Base-by-base conservation (phyloP, 2,329 filamentous ascomycete species). In the Pseudogymnoascus sp. region DNA sequence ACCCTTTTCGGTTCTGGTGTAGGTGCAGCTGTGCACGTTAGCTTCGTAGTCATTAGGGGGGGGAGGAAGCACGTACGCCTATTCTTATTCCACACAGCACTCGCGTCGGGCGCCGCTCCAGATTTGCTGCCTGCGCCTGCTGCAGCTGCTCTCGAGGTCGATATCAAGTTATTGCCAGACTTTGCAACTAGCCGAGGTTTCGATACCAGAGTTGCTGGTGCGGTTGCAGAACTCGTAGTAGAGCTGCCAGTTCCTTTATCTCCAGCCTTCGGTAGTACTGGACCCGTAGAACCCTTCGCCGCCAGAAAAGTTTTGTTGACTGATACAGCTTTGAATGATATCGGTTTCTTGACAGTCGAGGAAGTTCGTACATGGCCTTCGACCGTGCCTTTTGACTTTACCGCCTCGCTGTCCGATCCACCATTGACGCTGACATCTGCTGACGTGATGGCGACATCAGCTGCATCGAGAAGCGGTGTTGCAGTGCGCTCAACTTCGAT, bases 81-180 rank as follows among this genome's bases (percentile, higher is more conserved):
- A 73, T 94, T 95, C 76, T 92, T 92, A 77, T 94, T 95, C 91
- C 91, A 95, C 42, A 95, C 90, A 62, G 83, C 88, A 74, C 79
- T 89, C 31, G 84, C 81, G 73, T 92, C 89, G 12, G 90, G 88
- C 35, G 59, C 85, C 65, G 82, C 72, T 16, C 81, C 79, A 35
- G 81, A 70, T 66, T 87, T 86, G 61, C 82, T 82, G 65, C 84
- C 83, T 70, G 85, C 87, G 37, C 74, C 67, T 33, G 67, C 69
- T 38, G 78, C 71, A 63, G 75, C 72, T 62, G 75, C 68, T 62
- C 78, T 77, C 63, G 70, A 80, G 11, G 79, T 75, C 16, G 82
- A 79, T 60, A 83, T 79, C 50, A 84, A 75, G 53, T 80, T 83
- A 67, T 81, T 84, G 28, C 85, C 88, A 7, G 86, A 84, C 73